Base-by-base conservation (phyloP, 2,329 filamentous ascomycete genomes). In the Botryotinia globosa region DNA sequence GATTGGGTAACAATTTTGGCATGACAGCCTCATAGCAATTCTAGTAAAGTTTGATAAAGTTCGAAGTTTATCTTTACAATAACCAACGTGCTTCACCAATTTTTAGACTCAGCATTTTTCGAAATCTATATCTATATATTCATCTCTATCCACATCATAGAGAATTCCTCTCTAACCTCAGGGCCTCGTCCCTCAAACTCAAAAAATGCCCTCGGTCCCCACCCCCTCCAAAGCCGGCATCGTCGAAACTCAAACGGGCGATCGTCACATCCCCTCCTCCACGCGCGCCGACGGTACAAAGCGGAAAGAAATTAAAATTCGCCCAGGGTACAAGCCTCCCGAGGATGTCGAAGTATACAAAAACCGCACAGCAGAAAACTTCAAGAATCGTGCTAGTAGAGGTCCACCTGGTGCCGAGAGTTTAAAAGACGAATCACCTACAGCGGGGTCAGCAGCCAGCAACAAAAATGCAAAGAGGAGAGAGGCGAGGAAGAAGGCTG, bases 281-380 rank as follows among this genome's bases (percentile, higher is more conserved):
- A 85, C 89, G 61, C 92, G 97, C 71, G 84, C 96, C 37, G 96
- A 99, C 81, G 96, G 96, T 73, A 94, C 92, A 68, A 93, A 93
- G n/a, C 90, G 96, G 72, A 97, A 93, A 80, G 95, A 97, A 79
- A 98, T 98, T 81, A 93, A 93, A 80, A 94, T 99, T 74, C 90
- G 94, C 44, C 95, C 96, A 0, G 97, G 96, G 71, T 99, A 98
- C 83, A 90, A 91, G 48, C 97, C 96, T 1, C 94, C 94, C 0
- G 96, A 99, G 83, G 96, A 99, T 82, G 91, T 98, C 75, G 94
- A 98, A 80, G 86, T 97, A 63, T 99, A 99, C 87, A 97, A 94
- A 85, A 98, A 97, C 82, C 91, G 93, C 73, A 94, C 91, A 1
- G 94, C 94, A 67, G 92, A 96, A 81, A 90, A 89, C 67, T 97